phyloP scores from a whole-genome alignment of 148 eudicot species.

The Vaccinium myrtillus region DNA sequence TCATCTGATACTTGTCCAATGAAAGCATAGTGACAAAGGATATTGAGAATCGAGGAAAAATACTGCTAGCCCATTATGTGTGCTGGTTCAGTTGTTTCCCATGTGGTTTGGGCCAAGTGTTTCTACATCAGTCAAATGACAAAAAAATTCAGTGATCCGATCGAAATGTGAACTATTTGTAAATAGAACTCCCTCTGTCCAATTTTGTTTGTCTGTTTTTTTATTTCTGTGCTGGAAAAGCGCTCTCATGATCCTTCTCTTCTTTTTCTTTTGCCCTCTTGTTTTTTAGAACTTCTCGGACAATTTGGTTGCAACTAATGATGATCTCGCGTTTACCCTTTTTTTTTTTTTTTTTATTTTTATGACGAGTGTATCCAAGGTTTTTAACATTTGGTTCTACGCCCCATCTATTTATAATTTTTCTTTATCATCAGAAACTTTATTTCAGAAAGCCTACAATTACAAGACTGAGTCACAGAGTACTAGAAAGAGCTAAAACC shows the following conservation, averaged over 20 bases:
- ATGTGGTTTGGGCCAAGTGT: slow-evolving; percentile 16
- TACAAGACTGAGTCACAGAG: not conserved
- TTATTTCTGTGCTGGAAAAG: not conserved
- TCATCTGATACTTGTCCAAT: too few relatives aligned
- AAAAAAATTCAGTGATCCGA: not conserved
- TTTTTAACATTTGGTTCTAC: not conserved
- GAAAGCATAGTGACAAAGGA: too few relatives aligned
- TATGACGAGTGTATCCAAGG: not conserved
- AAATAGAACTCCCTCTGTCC: too few relatives aligned
- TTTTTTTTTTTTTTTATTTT: not conserved
- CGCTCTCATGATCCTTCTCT: not conserved
- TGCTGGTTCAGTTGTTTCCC: not conserved
- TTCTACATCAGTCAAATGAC: not conserved
- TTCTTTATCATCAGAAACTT: too few relatives aligned
- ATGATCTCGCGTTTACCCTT: too few relatives aligned
- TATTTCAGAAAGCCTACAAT: not conserved
- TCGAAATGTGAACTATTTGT: not conserved
- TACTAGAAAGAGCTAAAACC: not conserved
- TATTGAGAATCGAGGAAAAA: too few relatives aligned
- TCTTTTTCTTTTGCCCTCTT: not conserved
- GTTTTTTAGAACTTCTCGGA: too few relatives aligned
- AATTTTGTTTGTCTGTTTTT: too few relatives aligned
- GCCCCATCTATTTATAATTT: not conserved
- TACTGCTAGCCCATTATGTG: not conserved
- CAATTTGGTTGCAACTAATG: too few relatives aligned